Evolutionary conservation across 306 rosid genomes (phyloP), one percentile per base, ranked within the genome.

Genomic region (Abrus precatorius): DNA sequence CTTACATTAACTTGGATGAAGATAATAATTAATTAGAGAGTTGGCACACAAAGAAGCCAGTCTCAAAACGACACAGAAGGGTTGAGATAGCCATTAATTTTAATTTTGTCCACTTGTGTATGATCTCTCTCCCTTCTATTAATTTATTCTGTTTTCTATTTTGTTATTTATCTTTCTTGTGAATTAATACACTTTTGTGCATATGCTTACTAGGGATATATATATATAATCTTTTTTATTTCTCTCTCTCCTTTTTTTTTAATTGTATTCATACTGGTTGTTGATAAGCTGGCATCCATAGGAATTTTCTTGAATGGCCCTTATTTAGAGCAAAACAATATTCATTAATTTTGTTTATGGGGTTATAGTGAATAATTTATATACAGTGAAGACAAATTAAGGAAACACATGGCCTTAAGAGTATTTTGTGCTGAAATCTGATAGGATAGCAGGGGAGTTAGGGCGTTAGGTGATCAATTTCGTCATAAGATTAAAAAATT

Each of bases 381-480:
- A 49, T 14, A 1, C 48, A 67, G 11, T 69, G 75, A 77, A 45
- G 86, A 81, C 85, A 84, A 68, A 66, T 28, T 80, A 61, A 62
- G 57, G 77, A 83, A 71, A 76, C 55, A 36, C 75, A 73, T 52
- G 76, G 72, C 4, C 66, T 74, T 61, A 69, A 81, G 84, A 74
- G 60, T 81, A 56, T 81, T 87, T 78, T 81, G 75, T 62, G 74
- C 69, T 56, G 41, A 77, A 57, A 74, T 81, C 3, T 87, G 61
- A 84, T 84, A 81, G 88, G 90, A 84, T 71, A 78, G 38, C 9
- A 57, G 59, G 70, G 84, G 82, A 81, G 90, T 81, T 80, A 83
- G 87, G 85, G 55, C 43, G 87, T 86, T 86, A 83, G 87, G 87
- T 86, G 73, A 86, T 86, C 87, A 38, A 80, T 77, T 83, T 86